Conservation (phyloP, 371 early-diverging fungal species). For the Mucor lusitanicus region DNA sequence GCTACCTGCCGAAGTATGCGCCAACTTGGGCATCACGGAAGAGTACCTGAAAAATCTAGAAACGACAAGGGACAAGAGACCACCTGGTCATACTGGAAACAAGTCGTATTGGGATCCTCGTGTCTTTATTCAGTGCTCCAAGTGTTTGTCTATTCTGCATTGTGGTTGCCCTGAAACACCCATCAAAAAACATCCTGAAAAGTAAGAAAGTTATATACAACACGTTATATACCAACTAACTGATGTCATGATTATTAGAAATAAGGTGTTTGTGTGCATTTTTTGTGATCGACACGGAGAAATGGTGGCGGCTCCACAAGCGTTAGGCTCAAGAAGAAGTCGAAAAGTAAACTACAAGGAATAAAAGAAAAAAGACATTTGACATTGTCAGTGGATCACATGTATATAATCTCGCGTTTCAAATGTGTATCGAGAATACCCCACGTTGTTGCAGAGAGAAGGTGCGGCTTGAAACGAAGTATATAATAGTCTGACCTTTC, state of each 20-base stretch:
- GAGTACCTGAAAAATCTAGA: slow-evolving; percentile 13
- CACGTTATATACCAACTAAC: no score
- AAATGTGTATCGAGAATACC: neutral
- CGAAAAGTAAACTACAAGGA: neutral
- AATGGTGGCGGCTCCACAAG: neutral
- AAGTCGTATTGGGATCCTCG: slow-evolving; percentile 28
- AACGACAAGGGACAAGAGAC: slow-evolving; percentile 10
- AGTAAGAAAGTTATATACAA: no score
- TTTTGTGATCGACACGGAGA: slow-evolving; percentile 19
- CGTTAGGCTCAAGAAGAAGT: neutral
- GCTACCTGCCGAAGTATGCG: slow-evolving; percentile 11
- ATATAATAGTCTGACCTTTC: neutral
- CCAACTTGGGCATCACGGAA: slow-evolving; percentile 1
- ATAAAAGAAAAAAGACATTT: neutral
- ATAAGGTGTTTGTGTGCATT: slow-evolving; percentile 17
- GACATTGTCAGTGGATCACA: neutral
- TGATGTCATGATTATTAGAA: neutral
- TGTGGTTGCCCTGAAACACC: slow-evolving; percentile 25
- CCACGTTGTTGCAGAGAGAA: neutral
- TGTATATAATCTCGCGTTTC: neutral
- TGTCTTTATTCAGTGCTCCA: slow-evolving; percentile 24
- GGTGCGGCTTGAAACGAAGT: no score
- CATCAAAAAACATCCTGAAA: slow-evolving; percentile 21
- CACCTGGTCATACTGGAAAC: slow-evolving; percentile 17
- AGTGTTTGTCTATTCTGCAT: slow-evolving; percentile 13